phyloP scores from a whole-genome alignment of 192 early-diverging fungal genomes.

The Coemansia sp. region DNA sequence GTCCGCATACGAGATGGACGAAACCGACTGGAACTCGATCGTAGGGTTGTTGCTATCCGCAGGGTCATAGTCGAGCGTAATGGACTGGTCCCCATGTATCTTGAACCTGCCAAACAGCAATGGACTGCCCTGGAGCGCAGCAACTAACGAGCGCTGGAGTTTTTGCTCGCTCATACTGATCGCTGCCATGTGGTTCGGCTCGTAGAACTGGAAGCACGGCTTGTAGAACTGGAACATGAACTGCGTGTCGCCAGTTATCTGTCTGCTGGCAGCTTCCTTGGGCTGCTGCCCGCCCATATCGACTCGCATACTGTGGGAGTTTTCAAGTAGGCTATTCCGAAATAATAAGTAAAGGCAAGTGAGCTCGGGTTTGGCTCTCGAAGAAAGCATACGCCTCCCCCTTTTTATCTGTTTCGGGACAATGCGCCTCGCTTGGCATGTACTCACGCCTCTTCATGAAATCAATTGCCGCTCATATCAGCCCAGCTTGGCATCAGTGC shows the following conservation, averaged over 20 bases:
- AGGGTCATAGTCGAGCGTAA: constrained; percentile 18
- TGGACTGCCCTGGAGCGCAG: constrained; percentile 24
- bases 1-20: constrained; percentile 7
- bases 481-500: too few species aligned
- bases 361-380: too few species aligned
- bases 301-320: constrained; percentile 7
- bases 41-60: constrained; percentile 15
- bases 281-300: constrained; percentile 14
- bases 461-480: too few species aligned
- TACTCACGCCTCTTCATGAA: too few species aligned
- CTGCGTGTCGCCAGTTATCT: constrained; percentile 34
- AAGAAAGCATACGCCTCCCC: too few species aligned
- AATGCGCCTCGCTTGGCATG: too few species aligned
- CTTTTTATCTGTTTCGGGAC: too few species aligned
- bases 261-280: background rate
- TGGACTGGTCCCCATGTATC: constrained; percentile 11
- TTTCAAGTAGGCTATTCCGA: too few species aligned
- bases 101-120: constrained; percentile 17
- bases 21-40: constrained; percentile 11
- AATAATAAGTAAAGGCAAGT: too few species aligned
- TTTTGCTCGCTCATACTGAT: constrained; percentile 1
- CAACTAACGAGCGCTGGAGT: constrained; percentile 4
- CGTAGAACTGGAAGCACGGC: constrained; percentile 34
- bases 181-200: background rate
- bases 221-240: constrained; percentile 51